phyloP scores from a whole-genome alignment of 495 filamentous ascomycete species.

The Penicillium cosmopolitanum region DNA sequence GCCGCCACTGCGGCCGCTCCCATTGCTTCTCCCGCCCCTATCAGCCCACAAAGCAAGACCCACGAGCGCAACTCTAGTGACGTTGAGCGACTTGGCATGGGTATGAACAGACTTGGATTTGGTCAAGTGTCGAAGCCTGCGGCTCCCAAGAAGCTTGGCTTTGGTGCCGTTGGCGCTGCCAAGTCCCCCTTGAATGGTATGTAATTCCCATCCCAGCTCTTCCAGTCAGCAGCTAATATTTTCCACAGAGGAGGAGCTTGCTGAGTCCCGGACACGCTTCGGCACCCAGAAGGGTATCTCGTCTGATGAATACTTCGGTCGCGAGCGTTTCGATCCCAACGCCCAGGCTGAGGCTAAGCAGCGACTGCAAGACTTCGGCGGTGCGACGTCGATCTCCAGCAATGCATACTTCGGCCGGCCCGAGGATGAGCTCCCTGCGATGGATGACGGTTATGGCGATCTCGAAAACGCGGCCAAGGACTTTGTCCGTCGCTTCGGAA shows the following conservation, averaged over 20 bases:
- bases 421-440: conserved; percentile 64
- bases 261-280: conserved; percentile 55
- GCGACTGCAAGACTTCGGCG: conserved; percentile 88
- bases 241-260: conserved; percentile 43
- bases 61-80: conserved; percentile 70
- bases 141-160: conserved; percentile 76
- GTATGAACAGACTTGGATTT: conserved; percentile 84
- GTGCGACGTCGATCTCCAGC: conserved; percentile 87
- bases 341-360: conserved; percentile 84
- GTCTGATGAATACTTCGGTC: conserved; percentile 97
- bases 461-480: conserved; percentile 92
- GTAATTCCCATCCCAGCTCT: conserved; percentile 11
- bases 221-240: conserved; percentile 12
- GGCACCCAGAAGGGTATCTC: conserved; percentile 94
- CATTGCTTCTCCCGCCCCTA: conserved; percentile 73
- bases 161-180: conserved; percentile 80
- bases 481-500: conserved; percentile 90
- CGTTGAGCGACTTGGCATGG: conserved; percentile 89
- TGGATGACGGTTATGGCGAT: conserved; percentile 77
- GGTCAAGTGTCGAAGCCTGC: conserved; percentile 74
- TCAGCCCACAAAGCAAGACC: conserved; percentile 62
- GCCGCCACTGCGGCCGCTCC: conserved; percentile 52
- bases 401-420: conserved; percentile 96
- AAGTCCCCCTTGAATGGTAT: conserved; percentile 69
- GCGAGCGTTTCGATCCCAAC: conserved; percentile 77